phyloP scores from a whole-genome alignment of 352 stramenopile genomes.

The Lagenidium giganteum region DNA sequence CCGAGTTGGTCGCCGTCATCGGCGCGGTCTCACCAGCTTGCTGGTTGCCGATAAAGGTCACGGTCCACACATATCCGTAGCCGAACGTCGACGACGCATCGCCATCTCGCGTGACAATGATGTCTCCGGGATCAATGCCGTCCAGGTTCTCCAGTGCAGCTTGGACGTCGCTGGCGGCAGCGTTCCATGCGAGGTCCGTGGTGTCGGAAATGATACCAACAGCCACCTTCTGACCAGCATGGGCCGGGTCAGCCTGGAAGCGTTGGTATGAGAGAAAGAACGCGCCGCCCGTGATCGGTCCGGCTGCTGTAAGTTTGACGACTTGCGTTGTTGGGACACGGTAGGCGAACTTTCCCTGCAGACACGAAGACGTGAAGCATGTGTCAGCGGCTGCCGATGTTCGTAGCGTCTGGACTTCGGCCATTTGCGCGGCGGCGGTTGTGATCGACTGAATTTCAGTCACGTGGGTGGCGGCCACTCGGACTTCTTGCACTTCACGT shows the following conservation, averaged over 20 bases:
- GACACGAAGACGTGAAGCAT: constrained; percentile 29
- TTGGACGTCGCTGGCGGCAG: constrained; percentile 20
- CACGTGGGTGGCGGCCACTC: constrained; percentile 44
- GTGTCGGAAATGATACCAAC: not conserved
- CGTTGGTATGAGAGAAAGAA: constrained; percentile 29
- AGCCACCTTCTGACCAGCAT: constrained; percentile 11
- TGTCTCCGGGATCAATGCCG: constrained; percentile 25
- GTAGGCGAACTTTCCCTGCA: constrained; percentile 37
- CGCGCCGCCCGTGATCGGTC: constrained; percentile 26
- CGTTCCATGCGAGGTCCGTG: constrained; percentile 27
- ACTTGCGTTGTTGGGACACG: constrained; percentile 51
- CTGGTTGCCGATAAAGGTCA: constrained; percentile 55
- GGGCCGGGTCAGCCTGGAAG: constrained; percentile 9
- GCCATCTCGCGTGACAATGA: constrained; percentile 53
- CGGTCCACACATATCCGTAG: constrained; percentile 50
- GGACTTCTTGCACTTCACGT: constrained; percentile 47
- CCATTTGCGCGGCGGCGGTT: constrained; percentile 35
- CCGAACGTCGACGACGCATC: constrained; percentile 31
- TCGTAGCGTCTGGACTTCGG: constrained; percentile 50
- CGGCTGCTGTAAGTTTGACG: constrained; percentile 31
- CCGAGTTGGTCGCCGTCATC: constrained; percentile 9
- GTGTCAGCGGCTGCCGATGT: constrained; percentile 26
- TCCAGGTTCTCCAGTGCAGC: constrained; percentile 18
- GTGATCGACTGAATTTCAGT: constrained; percentile 50
- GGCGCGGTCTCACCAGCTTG: constrained; percentile 39